Conservation (phyloP, 2,329 filamentous ascomycete species). For the Rhinocladiella mackenziei region DNA sequence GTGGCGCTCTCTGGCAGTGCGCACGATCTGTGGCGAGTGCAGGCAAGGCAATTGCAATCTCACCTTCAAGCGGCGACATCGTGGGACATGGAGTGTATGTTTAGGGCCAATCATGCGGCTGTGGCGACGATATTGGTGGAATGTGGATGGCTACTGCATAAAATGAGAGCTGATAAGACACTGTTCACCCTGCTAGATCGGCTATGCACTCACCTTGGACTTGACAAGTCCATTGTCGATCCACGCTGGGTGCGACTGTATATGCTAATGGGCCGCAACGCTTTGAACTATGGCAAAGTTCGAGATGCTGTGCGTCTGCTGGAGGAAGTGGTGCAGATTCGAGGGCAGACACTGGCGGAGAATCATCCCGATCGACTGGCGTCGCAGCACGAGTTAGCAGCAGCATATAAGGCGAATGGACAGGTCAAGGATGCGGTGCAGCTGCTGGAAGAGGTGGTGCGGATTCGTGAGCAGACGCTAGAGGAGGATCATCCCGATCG, state of each 20-base stretch:
- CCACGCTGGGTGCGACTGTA: not conserved
- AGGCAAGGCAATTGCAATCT: not conserved
- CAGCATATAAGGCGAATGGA: too few species aligned
- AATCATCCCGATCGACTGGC: constrained; percentile 31
- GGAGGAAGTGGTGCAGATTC: not conserved
- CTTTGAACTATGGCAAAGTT: not conserved
- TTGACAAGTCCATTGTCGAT: not conserved
- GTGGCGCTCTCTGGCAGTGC: not conserved
- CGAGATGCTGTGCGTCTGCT: constrained; percentile 1
- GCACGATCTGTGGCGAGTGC: not conserved
- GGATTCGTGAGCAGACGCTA: too few species aligned
- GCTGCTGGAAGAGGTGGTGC: constrained; percentile 23
- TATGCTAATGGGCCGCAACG: not conserved
- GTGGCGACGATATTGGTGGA: not conserved
- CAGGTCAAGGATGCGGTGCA: not conserved
- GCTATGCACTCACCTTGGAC: constrained; percentile 1
- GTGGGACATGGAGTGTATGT: not conserved
- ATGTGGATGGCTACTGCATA: not conserved
- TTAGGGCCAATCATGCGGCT: not conserved
- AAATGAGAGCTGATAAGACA: not conserved
- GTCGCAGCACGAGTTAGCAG: too few species aligned
- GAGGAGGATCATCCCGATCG: too few species aligned
- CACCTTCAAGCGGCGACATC: not conserved
- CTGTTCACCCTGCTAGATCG: constrained; percentile 3
- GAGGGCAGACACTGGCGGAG: constrained; percentile 20